phyloP scores from a whole-genome alignment of 331 rosid species.

The Rosa hybrid region DNA sequence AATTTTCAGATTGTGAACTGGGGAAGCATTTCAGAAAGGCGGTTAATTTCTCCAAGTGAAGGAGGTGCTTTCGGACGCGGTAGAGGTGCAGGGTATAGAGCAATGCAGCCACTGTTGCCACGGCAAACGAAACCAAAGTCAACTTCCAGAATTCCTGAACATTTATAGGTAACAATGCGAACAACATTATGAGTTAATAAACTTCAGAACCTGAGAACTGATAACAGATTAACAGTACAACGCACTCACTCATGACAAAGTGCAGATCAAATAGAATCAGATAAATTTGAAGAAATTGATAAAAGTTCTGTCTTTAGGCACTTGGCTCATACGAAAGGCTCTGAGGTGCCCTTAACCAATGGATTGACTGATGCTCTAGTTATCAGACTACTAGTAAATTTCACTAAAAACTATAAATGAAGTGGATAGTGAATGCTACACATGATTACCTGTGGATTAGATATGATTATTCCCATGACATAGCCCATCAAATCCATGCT shows the following conservation, averaged over 20 bases:
- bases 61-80: slow-evolving; percentile 55
- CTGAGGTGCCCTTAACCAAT: too few species aligned
- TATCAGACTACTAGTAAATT: neutral
- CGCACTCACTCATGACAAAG: neutral
- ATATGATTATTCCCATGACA: slow-evolving; percentile 70
- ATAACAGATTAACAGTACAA: neutral
- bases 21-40: slow-evolving; percentile 6
- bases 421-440: neutral
- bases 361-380: neutral
- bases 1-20: slow-evolving; percentile 10
- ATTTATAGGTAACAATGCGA: neutral
- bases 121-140: slow-evolving; percentile 53
- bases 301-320: too few species aligned
- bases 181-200: neutral
- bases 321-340: too few species aligned
- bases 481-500: slow-evolving; percentile 76
- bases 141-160: slow-evolving; percentile 83
- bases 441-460: slow-evolving; percentile 69
- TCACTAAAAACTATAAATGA: neutral
- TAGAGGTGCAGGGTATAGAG: slow-evolving; percentile 64
- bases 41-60: slow-evolving; percentile 53
- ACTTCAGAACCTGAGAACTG: neutral
- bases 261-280: neutral
- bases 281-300: neutral
- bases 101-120: slow-evolving; percentile 63